Percentiles rank a stretch among this genome's conserved stretches.
Evolutionary conservation across 1,139 yeast genomes (phyloP).

Genomic region (Nakaseomyces uthaithaninus): DNA sequence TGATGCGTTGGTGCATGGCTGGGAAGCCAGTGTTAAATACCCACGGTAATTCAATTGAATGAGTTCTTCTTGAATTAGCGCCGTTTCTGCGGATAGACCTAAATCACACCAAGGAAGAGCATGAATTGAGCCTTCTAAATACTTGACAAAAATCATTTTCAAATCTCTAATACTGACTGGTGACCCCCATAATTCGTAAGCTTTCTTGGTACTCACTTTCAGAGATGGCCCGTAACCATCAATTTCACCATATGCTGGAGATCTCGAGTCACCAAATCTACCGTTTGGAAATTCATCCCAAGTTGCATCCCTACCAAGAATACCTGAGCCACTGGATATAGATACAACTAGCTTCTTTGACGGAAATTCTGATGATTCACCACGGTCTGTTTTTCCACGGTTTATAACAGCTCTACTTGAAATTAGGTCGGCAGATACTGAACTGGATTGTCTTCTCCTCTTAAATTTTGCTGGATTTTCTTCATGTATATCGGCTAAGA

Average conservation of each 20-base stretch:
- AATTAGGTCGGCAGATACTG: slow-evolving; percentile 19
- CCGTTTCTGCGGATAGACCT: slow-evolving; percentile 81
- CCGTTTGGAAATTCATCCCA: slow-evolving; percentile 99
- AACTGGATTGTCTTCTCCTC: slow-evolving; percentile 30
- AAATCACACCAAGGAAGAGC: slow-evolving; percentile 89
- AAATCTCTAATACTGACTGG: slow-evolving; percentile 63
- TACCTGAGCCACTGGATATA: slow-evolving; percentile 78
- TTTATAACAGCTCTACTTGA: slow-evolving; percentile 18
- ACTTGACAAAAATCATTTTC: slow-evolving; percentile 58
- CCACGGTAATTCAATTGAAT: slow-evolving; percentile 68
- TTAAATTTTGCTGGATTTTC: slow-evolving; percentile 17
- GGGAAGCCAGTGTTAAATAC: slow-evolving; percentile 86
- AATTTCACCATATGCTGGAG: slow-evolving; percentile 96
- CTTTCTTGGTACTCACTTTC: slow-evolving; percentile 65
- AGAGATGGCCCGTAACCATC: slow-evolving; percentile 95
- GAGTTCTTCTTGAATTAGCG: slow-evolving; percentile 83
- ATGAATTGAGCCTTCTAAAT: slow-evolving; percentile 66
- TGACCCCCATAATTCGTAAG: slow-evolving; percentile 72
- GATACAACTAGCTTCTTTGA: slow-evolving; percentile 56
- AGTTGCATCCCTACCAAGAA: slow-evolving; percentile 82
- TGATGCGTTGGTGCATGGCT: slow-evolving; percentile 82
- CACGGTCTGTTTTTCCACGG: slow-evolving; percentile 13
- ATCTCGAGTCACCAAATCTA: slow-evolving; percentile 92
- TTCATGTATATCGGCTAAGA: slow-evolving; percentile 16
- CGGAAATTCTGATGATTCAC: slow-evolving; percentile 21